Conservation (phyloP, 306 rosid genomes). For the Trifolium subterraneum region DNA sequence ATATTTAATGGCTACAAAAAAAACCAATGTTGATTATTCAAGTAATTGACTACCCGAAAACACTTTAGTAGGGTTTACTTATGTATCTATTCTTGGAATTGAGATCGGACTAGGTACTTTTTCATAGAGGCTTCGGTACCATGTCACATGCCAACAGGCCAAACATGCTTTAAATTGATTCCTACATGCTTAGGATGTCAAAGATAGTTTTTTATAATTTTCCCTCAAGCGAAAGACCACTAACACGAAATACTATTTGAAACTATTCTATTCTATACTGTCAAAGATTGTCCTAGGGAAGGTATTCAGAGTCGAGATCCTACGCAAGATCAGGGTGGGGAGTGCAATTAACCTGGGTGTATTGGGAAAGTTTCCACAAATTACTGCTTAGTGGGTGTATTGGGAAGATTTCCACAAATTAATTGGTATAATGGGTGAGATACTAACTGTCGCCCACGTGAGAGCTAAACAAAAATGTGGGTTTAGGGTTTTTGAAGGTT, state of each 20-base stretch:
- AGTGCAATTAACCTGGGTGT: no score
- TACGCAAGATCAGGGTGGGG: no score
- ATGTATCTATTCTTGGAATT: no score
- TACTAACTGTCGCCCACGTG: no score
- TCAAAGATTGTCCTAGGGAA: neutral
- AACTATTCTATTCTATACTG: neutral
- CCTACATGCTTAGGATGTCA: neutral
- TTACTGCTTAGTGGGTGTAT: no score
- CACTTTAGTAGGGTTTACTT: no score
- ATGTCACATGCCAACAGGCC: neutral
- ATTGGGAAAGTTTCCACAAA: no score
- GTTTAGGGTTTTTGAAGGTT: no score
- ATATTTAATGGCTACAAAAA: conserved; percentile 19
- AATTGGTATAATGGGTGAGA: no score
- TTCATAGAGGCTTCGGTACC: neutral
- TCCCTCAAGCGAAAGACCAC: neutral
- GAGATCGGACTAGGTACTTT: neutral
- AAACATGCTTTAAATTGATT: neutral
- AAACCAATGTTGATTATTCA: conserved; percentile 20
- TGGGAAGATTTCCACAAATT: no score
- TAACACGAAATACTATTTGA: neutral
- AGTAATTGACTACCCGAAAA: neutral
- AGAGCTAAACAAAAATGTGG: no score
- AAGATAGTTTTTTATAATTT: conserved; percentile 7
- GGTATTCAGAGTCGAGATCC: no score